phyloP scores from a whole-genome alignment of 345 rosid genomes.

The Litchi chinensis region DNA sequence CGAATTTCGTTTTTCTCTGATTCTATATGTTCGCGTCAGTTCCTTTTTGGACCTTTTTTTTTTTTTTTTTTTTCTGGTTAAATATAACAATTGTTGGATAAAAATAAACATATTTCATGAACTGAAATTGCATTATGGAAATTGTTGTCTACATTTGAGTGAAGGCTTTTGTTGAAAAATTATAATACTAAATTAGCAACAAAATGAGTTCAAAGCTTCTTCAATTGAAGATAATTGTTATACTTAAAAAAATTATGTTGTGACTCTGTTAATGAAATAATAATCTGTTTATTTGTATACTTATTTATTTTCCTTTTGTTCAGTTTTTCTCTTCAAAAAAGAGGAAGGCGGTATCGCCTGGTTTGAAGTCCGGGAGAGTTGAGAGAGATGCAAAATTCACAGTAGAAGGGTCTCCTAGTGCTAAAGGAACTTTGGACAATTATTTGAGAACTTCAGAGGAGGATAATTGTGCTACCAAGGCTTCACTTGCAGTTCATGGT shows the following conservation, averaged over 20 bases:
- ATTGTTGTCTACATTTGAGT: background rate
- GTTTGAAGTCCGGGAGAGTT: conserved; percentile 51
- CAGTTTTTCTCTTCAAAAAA: conserved; percentile 82
- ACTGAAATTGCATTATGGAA: background rate
- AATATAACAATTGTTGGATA: conserved; percentile 8
- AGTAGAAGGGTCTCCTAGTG: conserved; percentile 64
- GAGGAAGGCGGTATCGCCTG: conserved; percentile 71
- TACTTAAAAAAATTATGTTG: background rate
- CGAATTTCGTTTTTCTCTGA: background rate
- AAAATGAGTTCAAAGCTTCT: background rate
- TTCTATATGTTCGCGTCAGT: background rate
- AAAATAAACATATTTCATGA: background rate
- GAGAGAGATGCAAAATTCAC: conserved; percentile 53
- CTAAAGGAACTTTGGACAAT: conserved; percentile 65
- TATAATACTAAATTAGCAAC: background rate
- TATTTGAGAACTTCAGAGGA: conserved; percentile 60
- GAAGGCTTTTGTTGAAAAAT: background rate
- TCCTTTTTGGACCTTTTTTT: background rate
- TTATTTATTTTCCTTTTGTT: conserved; percentile 12
- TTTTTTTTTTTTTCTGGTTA: background rate
- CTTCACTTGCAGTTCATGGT: conserved; percentile 19
- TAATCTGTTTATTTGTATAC: background rate
- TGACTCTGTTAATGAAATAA: background rate
- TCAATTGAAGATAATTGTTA: background rate
- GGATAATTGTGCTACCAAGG: conserved; percentile 24